A percentile compares a stretch with the other conserved stretches of the same genome.
Evolutionary conservation across 2,329 filamentous ascomycete genomes (phyloP).

Genomic region (Tolypocladium ovalisporum): DNA sequence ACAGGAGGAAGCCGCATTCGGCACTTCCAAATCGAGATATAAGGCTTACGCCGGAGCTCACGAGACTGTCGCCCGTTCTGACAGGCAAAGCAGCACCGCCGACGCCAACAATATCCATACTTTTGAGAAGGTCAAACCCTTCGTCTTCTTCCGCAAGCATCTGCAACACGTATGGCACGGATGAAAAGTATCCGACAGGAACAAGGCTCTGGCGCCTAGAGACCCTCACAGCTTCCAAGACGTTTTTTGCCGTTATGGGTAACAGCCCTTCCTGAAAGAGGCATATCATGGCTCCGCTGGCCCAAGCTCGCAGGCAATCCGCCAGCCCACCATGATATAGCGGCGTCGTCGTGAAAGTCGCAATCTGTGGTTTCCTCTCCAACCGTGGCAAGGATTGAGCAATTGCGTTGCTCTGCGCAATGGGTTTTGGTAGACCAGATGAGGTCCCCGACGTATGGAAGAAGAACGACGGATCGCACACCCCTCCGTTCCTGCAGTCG

Average conservation of each 20-base stretch:
- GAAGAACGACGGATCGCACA: background rate
- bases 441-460: background rate
- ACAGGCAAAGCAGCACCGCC: background rate
- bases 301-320: background rate
- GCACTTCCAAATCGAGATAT: background rate
- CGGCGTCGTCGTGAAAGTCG: background rate
- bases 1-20: background rate
- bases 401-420: background rate
- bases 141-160: background rate
- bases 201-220: background rate
- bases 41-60: background rate
- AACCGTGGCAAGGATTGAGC: background rate
- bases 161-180: background rate
- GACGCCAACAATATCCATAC: background rate
- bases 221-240: background rate
- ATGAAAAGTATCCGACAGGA: background rate
- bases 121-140: background rate
- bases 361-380: background rate
- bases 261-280: background rate
- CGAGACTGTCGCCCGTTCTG: background rate
- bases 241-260: background rate
- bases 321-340: background rate
- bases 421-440: background rate
- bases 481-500: background rate
- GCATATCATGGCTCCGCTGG: background rate